These are phyloP conservation scores for Annona cherimola DNA, from an alignment of 164 flowering plant species.

Conservation along the genomic window DNA sequence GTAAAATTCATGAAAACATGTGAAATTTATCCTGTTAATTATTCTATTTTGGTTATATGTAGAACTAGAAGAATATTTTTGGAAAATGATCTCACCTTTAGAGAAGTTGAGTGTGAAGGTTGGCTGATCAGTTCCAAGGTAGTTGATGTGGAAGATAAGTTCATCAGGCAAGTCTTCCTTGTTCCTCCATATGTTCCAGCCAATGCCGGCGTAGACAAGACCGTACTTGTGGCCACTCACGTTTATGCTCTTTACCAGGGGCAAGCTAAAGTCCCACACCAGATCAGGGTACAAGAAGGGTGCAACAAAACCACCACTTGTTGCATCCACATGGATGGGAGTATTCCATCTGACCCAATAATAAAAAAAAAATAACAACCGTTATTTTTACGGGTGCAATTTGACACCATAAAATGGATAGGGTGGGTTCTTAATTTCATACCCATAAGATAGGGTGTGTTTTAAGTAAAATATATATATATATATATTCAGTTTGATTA, in stretches of 20 bases:
- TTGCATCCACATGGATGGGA: constrained; percentile 27
- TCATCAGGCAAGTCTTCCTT: constrained; percentile 24
- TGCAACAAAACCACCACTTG: constrained; percentile 26
- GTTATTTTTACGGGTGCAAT: no score
- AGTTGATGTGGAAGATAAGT: constrained; percentile 27
- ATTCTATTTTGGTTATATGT: no score
- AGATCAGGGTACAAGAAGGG: constrained; percentile 22
- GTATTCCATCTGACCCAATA: constrained; percentile 17
- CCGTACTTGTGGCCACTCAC: constrained; percentile 24
- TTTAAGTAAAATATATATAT: no score
- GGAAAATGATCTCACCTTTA: constrained; percentile 13
- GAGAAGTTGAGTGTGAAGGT: constrained; percentile 33
- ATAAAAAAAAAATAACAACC: not conserved
- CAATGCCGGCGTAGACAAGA: constrained; percentile 22
- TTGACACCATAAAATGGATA: not conserved
- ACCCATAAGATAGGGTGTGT: not conserved
- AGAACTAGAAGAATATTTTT: no score
- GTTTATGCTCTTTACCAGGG: constrained; percentile 23
- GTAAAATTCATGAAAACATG: no score
- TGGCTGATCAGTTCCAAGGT: constrained; percentile 27
- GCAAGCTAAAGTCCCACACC: constrained; percentile 21
- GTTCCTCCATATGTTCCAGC: constrained; percentile 26
- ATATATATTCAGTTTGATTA: no score
- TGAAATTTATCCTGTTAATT: no score
- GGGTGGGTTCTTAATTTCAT: not conserved